phyloP scores from a whole-genome alignment of 352 stramenopile genomes.

The Pythium brachiatum region DNA sequence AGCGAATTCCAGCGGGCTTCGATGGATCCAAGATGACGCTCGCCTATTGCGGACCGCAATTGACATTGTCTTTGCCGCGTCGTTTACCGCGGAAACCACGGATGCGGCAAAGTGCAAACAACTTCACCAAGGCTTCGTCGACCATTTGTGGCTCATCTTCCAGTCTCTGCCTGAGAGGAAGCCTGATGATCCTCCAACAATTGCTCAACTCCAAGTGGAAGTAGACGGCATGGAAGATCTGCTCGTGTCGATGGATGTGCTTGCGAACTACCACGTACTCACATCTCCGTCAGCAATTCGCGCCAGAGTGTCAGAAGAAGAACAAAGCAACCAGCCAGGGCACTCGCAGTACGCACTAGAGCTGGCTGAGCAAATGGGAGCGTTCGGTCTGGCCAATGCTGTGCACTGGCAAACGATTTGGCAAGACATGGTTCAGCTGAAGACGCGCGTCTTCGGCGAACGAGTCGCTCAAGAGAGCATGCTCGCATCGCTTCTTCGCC shows the following conservation, averaged over 20 bases:
- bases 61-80: constrained; percentile 42
- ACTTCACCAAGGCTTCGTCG: constrained; percentile 34
- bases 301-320: constrained; percentile 7
- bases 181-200: constrained; percentile 43
- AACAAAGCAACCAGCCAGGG: not conserved
- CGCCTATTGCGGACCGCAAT: constrained; percentile 58
- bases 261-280: constrained; percentile 54
- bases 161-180: constrained; percentile 73
- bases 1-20: constrained; percentile 31
- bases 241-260: constrained; percentile 64
- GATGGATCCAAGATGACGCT: constrained; percentile 66
- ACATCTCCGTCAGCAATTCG: constrained; percentile 32
- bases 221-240: constrained; percentile 76
- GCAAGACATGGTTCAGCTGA: constrained; percentile 62
- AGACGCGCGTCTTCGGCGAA: constrained; percentile 70
- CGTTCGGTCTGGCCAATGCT: constrained; percentile 30
- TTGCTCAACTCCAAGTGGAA: constrained; percentile 61
- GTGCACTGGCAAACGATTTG: constrained; percentile 53
- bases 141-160: constrained; percentile 70
- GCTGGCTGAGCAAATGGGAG: constrained; percentile 53
- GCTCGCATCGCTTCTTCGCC: constrained; percentile 47
- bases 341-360: constrained; percentile 22
- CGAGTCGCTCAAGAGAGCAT: constrained; percentile 53
- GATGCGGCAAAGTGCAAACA: not conserved
- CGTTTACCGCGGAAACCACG: not conserved